Evolutionary conservation across 441 rosid species (phyloP).

Genomic region (Pelargonium cotyledonis): DNA sequence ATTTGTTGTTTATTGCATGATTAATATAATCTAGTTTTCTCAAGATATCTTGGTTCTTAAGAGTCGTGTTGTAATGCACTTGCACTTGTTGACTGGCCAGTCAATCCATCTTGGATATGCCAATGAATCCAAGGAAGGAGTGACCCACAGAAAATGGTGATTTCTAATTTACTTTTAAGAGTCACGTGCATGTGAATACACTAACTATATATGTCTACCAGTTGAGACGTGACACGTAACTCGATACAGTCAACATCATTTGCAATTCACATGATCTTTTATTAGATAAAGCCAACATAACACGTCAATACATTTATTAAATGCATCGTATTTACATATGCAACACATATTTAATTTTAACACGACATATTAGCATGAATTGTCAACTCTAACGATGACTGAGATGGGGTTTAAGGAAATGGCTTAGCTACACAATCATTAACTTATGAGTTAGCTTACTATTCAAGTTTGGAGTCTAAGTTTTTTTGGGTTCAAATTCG

Average conservation of each 20-base stretch:
- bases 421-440: background rate
- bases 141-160: constrained; percentile 3
- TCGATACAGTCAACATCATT: too few relatives aligned
- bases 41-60: background rate
- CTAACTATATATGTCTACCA: too few relatives aligned
- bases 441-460: background rate
- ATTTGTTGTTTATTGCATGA: background rate
- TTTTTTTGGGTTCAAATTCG: too few relatives aligned
- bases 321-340: too few relatives aligned
- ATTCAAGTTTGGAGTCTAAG: too few relatives aligned
- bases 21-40: background rate
- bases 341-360: too few relatives aligned
- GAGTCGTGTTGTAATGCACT: background rate
- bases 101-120: background rate
- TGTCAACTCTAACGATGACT: background rate
- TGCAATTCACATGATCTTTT: too few relatives aligned
- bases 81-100: constrained; percentile 5
- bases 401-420: background rate
- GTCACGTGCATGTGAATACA: background rate
- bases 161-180: background rate
- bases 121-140: constrained; percentile 5
- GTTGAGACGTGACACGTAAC: too few relatives aligned
- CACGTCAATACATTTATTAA: too few relatives aligned
- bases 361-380: too few relatives aligned
- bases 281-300: too few relatives aligned